Percentiles rank a stretch among this genome's conserved stretches.
These are phyloP conservation scores for Porogramme epimiltina DNA, from an alignment of 1,284 basidiomycete genomes.

Conservation along the genomic window DNA sequence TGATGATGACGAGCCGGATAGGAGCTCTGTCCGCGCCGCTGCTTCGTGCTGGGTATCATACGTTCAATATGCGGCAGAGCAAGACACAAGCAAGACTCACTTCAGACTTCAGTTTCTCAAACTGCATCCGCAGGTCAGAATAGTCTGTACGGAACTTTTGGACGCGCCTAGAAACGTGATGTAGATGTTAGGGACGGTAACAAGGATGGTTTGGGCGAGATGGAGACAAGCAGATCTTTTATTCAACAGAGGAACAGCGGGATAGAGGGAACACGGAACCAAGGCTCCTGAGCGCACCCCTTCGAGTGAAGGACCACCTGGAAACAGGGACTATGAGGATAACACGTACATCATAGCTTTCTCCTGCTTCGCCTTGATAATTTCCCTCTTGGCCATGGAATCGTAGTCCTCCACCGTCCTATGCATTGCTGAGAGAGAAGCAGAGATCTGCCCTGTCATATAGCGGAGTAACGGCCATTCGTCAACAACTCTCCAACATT, in stretches of 20 bases:
- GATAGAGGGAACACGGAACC: neutral
- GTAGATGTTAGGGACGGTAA: no score
- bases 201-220: no score
- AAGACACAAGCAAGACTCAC: conserved; percentile 24
- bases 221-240: no score
- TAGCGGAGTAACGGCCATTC: conserved; percentile 6
- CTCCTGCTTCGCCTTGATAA: conserved; percentile 92
- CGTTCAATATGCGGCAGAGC: neutral
- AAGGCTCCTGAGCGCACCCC: neutral
- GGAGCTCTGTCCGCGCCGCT: conserved; percentile 62
- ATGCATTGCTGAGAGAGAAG: conserved; percentile 89
- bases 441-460: conserved; percentile 87
- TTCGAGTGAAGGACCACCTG: neutral
- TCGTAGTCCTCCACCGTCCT: conserved; percentile 95
- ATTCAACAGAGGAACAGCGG: neutral
- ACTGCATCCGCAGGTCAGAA: conserved; percentile 67
- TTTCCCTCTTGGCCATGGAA: conserved; percentile 92
- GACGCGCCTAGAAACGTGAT: conserved; percentile 59
- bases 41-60: conserved; percentile 48
- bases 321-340: no score
- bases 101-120: conserved; percentile 67
- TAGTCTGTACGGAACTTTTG: conserved; percentile 84
- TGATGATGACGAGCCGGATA: conserved; percentile 46
- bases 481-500: neutral
- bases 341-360: conserved; percentile 83